These are phyloP conservation scores for Eragrostis tef DNA, from an alignment of 202 grass and related monocot genomes.

Conservation along the genomic window DNA sequence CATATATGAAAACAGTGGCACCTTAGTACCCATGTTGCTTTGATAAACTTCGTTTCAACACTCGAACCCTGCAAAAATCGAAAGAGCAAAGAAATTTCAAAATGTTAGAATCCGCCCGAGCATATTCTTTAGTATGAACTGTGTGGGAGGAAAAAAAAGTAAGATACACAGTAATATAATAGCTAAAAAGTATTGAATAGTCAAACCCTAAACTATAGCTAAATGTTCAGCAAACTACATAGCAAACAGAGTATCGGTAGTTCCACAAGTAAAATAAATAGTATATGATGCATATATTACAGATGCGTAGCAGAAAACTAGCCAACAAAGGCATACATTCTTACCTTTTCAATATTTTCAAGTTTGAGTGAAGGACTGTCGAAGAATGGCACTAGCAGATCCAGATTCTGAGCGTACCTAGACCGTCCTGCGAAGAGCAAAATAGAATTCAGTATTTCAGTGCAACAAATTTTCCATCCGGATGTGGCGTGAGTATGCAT, in stretches of 20 bases:
- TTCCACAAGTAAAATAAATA: too few relatives aligned
- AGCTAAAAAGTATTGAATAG: too few relatives aligned
- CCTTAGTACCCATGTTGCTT: constrained; percentile 82
- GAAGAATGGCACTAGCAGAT: constrained; percentile 77
- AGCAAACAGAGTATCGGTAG: too few relatives aligned
- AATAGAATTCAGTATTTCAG: not conserved
- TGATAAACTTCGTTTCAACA: constrained; percentile 58
- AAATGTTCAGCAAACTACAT: too few relatives aligned
- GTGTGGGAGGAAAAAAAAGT: too few relatives aligned
- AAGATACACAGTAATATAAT: too few relatives aligned
- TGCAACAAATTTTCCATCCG: too few relatives aligned
- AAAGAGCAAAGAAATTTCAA: not conserved
- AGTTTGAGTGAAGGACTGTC: constrained; percentile 71
- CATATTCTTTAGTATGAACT: too few relatives aligned
- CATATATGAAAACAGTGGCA: constrained; percentile 36
- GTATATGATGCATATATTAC: too few relatives aligned
- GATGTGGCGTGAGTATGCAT: too few relatives aligned
- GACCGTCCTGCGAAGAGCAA: constrained; percentile 57
- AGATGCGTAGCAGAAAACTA: not conserved
- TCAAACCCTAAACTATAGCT: too few relatives aligned
- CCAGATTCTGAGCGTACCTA: constrained; percentile 80
- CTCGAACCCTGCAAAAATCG: constrained; percentile 53
- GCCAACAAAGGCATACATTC: not conserved
- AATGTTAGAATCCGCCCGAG: too few relatives aligned
- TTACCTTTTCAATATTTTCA: constrained; percentile 73